A percentile compares a stretch with the other conserved stretches of the same genome.
These are phyloP conservation scores for Mitragyna speciosa DNA, from an alignment of 257 asterid species.

Conservation along the genomic window DNA sequence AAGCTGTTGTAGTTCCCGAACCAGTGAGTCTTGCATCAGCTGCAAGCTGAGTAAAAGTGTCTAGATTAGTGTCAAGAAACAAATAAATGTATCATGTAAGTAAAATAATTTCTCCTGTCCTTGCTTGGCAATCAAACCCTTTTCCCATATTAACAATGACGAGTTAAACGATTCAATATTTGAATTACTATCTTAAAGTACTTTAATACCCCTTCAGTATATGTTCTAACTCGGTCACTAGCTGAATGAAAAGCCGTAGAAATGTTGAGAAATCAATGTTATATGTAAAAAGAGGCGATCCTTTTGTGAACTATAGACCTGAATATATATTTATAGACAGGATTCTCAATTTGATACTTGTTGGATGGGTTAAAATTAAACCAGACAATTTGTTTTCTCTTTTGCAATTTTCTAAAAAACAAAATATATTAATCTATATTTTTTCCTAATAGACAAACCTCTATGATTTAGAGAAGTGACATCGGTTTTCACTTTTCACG, in stretches of 20 bases:
- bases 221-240: not conserved
- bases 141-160: not conserved
- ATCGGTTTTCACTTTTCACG: too few relatives aligned
- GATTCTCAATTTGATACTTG: not conserved
- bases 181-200: not conserved
- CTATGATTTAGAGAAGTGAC: too few relatives aligned
- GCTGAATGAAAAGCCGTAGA: not conserved
- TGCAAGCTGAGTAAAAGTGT: conserved; percentile 30
- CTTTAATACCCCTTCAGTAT: not conserved
- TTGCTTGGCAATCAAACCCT: not conserved
- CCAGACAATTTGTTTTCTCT: too few relatives aligned
- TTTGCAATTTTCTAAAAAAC: too few relatives aligned
- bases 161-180: not conserved
- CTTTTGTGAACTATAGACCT: not conserved
- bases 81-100: not conserved
- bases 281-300: not conserved
- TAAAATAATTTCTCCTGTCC: not conserved
- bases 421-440: too few relatives aligned
- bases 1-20: conserved; percentile 22
- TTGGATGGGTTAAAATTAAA: too few relatives aligned
- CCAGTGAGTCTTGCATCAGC: conserved; percentile 34
- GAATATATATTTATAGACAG: not conserved
- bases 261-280: not conserved
- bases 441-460: too few relatives aligned
- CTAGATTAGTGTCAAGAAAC: not conserved